These are phyloP conservation scores for Pelagophyceae sp. DNA, from an alignment of 352 stramenopile genomes.

Conservation along the genomic window DNA sequence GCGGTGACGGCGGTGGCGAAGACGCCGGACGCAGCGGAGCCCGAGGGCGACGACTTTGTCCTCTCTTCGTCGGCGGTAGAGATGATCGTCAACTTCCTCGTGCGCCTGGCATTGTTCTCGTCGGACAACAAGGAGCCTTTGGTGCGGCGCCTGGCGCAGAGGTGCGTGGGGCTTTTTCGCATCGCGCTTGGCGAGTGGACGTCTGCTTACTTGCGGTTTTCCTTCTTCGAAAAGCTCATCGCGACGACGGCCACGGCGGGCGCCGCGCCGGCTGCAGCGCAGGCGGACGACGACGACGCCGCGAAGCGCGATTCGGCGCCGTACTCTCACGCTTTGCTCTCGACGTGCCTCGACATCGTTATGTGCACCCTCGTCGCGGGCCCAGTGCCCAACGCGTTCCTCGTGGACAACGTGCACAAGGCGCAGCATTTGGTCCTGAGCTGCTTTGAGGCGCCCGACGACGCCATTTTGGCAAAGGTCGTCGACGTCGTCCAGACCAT, in stretches of 20 bases:
- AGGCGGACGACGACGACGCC: no score
- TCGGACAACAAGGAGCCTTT: slow-evolving; percentile 36
- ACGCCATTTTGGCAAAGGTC: slow-evolving; percentile 4
- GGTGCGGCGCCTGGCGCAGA: slow-evolving; percentile 31
- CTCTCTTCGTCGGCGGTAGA: slow-evolving; percentile 47
- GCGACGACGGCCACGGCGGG: slow-evolving; percentile 31
- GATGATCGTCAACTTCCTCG: slow-evolving; percentile 72
- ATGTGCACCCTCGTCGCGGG: slow-evolving; percentile 21
- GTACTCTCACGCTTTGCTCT: slow-evolving; percentile 32
- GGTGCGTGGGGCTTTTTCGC: slow-evolving; percentile 38
- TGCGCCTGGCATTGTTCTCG: slow-evolving; percentile 46
- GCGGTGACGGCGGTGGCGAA: slow-evolving; percentile 3
- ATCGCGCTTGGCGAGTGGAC: slow-evolving; percentile 39
- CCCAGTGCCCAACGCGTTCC: slow-evolving; percentile 18
- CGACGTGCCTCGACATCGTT: slow-evolving; percentile 48
- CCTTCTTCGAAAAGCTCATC: slow-evolving; percentile 49
- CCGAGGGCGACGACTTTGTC: no score
- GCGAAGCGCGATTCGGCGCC: no score
- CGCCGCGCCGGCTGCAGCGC: slow-evolving; percentile 23
- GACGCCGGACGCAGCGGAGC: no score
- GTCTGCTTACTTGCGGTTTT: slow-evolving; percentile 38
- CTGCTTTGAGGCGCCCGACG: slow-evolving; percentile 5
- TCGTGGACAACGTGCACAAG: slow-evolving; percentile 21
- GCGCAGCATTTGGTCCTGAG: slow-evolving; percentile 18
- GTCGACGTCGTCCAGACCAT: neutral